A percentile compares a stretch with the other conserved stretches of the same genome.
phyloP scores from a whole-genome alignment of 2,329 filamentous ascomycete species.

The Clarireedia paspali region DNA sequence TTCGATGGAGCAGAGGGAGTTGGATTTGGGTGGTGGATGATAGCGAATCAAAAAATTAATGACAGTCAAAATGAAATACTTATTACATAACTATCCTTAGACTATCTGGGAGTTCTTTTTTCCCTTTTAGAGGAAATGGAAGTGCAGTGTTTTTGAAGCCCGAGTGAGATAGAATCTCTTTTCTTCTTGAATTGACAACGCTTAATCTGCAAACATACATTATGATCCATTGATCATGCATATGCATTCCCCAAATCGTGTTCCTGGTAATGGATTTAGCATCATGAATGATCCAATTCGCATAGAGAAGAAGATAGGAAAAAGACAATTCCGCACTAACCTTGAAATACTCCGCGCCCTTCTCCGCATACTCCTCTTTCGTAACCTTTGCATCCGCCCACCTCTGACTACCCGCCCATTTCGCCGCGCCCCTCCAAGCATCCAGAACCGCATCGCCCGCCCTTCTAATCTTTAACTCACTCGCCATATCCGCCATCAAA shows the following conservation, averaged over 20 bases:
- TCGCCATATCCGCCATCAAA: conserved; percentile 51
- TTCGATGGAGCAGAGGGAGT: too few species aligned
- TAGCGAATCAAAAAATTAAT: too few species aligned
- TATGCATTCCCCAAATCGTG: conserved; percentile 60
- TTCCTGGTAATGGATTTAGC: conserved; percentile 37
- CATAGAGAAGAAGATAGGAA: background rate
- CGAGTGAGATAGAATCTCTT: too few species aligned
- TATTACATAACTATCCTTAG: too few species aligned
- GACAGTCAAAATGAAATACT: too few species aligned
- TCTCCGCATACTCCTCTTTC: conserved; percentile 80
- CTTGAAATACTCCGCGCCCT: conserved; percentile 91
- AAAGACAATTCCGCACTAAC: conserved; percentile 30
- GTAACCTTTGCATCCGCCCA: conserved; percentile 63
- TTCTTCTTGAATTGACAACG: too few species aligned
- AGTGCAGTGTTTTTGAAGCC: too few species aligned
- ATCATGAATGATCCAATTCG: background rate
- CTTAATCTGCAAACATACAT: background rate
- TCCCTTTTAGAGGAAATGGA: too few species aligned
- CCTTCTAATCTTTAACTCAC: conserved; percentile 35
- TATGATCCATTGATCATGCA: conserved; percentile 13
- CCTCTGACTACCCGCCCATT: conserved; percentile 60
- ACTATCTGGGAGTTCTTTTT: too few species aligned
- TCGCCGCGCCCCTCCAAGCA: conserved; percentile 87
- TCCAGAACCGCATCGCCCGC: conserved; percentile 75
- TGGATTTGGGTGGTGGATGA: too few species aligned